Evolutionary conservation across 495 filamentous ascomycete species (phyloP).

Genomic region (Aspergillus mulundensis): DNA sequence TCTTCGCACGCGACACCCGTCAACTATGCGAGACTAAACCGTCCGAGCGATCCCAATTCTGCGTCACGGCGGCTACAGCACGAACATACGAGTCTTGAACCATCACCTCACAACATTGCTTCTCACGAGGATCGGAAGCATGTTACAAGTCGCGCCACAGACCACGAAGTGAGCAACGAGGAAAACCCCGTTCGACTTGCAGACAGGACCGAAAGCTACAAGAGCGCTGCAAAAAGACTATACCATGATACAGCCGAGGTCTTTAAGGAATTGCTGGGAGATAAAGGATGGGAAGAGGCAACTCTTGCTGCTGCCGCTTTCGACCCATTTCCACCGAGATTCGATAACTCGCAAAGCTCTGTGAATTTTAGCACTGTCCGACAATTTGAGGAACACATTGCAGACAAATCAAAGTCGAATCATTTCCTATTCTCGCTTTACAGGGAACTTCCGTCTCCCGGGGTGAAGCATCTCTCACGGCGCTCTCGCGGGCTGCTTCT

Average conservation of each 20-base stretch:
- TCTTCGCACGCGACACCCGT: background rate
- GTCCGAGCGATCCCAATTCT: background rate
- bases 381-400: constrained; percentile 39
- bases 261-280: constrained; percentile 16
- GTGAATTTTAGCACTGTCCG: constrained; percentile 32
- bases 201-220: constrained; percentile 8
- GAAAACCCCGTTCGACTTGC: background rate
- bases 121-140: background rate
- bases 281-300: constrained; percentile 45
- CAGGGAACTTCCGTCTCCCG: constrained; percentile 56
- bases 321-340: constrained; percentile 28
- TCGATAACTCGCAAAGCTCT: constrained; percentile 14
- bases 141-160: background rate
- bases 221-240: constrained; percentile 10
- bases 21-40: constrained; percentile 1
- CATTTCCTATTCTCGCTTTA: constrained; percentile 59
- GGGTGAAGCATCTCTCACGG: constrained; percentile 59
- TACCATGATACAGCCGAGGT: constrained; percentile 15
- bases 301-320: constrained; percentile 55
- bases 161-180: background rate
- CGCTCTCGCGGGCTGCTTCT: constrained; percentile 61
- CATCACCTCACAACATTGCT: background rate
- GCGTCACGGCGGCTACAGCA: background rate
- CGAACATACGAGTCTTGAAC: background rate
- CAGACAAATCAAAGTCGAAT: constrained; percentile 42